Evolutionary conservation across 495 filamentous ascomycete species (phyloP), one percentile per base, ranked within the genome.

Genomic region (Hypoxylon rickii): DNA sequence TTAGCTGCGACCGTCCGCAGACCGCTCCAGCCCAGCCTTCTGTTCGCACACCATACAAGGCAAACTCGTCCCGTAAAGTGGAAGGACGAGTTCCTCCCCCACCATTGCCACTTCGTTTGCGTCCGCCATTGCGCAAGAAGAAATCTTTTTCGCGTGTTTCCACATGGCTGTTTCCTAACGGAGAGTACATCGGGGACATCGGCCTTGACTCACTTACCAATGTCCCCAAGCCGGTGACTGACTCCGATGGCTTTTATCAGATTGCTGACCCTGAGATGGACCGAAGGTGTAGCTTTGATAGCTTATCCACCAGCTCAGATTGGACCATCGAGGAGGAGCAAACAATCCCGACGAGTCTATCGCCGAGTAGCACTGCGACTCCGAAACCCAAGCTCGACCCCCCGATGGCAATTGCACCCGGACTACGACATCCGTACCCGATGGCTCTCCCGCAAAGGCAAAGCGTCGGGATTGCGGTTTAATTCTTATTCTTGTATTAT

Each of bases 131-230:
- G 31, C 67, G 80, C 24, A 82, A 82, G 65, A 82, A 82, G 73
- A 83, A 82, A 53, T 81, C 78, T 16, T 82, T 83, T 60, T 79
- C 78, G 1, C 69, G 76, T 43, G 77, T 84, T 18, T 82, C 80
- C 17, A 74, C 65, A 53, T 84, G 80, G 81, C 70, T 84, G 4
- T 79, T 80, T 63, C 71, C 74, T 18, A 47, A 55, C 3, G 59
- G 37, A 11, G 70, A 74, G 41, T 69, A 71, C 33, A 65, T 51
- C 31, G 59, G 60, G 20, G 67, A 69, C 42, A 68, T 73, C 26
- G 70, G 66, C 43, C 55, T 76, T 10, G 74, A 78, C 42, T 72
- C 71, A 0, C 46, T 79, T 17, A 82, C 79, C 32, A 82, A 81
- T 41, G 61, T 39, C 6, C 80, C 79, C 0, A 72, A 61, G 44